Evolutionary conservation across 2,329 filamentous ascomycete genomes (phyloP).

Genomic region (Thermothelomyces thermophilus): DNA sequence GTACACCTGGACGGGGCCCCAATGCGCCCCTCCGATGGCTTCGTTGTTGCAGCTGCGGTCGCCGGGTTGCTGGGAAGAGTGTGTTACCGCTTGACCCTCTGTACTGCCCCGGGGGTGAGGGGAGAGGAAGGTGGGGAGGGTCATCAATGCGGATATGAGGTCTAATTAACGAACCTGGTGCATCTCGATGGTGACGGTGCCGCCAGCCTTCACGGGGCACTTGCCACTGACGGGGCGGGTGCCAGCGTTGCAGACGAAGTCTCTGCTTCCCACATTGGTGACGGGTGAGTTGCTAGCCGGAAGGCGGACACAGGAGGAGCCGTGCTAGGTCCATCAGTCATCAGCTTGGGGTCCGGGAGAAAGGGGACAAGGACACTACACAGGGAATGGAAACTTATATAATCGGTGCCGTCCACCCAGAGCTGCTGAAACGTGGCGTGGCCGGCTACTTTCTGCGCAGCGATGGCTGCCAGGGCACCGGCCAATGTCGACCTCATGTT

Average conservation of each 20-base stretch:
- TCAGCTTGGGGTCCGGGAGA: not conserved
- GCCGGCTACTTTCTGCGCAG: constrained; percentile 33
- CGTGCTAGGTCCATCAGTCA: constrained; percentile 30
- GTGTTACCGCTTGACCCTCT: not conserved
- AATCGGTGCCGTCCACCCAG: constrained; percentile 40
- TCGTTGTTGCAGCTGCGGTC: constrained; percentile 39
- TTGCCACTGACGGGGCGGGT: constrained; percentile 34
- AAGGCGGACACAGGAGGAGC: constrained; percentile 40
- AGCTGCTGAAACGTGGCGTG: constrained; percentile 48
- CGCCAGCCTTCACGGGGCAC: constrained; percentile 43
- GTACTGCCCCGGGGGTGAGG: no score
- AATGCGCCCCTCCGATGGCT: constrained; percentile 48
- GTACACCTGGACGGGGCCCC: constrained; percentile 44
- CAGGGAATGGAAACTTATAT: constrained; percentile 31
- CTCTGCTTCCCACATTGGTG: constrained; percentile 36
- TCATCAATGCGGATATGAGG: not conserved
- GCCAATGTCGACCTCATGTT: constrained; percentile 34
- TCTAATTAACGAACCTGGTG: constrained; percentile 29
- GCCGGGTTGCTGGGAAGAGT: constrained; percentile 30
- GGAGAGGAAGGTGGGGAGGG: not conserved
- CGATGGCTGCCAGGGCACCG: constrained; percentile 28
- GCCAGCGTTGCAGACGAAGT: constrained; percentile 41
- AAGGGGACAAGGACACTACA: not conserved
- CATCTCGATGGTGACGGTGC: constrained; percentile 51
- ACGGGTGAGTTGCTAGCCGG: constrained; percentile 47